Conservation (phyloP, 768 basidiomycete species). For the Psilocybe tampanensis region DNA sequence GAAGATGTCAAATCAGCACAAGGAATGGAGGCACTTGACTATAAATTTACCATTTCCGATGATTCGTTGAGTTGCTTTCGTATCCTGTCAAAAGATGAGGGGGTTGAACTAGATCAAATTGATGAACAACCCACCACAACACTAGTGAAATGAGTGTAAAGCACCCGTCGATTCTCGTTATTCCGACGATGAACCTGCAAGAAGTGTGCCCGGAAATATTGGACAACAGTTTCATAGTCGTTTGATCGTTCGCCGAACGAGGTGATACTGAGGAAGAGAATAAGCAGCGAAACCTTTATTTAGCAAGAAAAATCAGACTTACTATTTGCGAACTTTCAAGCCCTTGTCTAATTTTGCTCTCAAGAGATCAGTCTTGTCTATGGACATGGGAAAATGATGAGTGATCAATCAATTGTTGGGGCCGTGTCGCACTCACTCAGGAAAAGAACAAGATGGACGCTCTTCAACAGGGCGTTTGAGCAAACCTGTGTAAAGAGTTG, state of each 20-base stretch:
- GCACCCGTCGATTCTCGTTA: conserved; percentile 77
- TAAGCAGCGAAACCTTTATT: conserved; percentile 6
- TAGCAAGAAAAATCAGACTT: conserved; percentile 23
- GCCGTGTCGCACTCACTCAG: conserved; percentile 52
- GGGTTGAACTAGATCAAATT: not conserved
- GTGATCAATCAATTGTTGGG: conserved; percentile 4
- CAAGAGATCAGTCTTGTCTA: conserved; percentile 81
- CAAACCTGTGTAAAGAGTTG: conserved; percentile 87
- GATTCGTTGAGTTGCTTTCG: conserved; percentile 81
- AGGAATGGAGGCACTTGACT: not conserved
- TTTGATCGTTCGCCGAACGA: conserved; percentile 83
- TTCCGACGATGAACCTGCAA: conserved; percentile 79
- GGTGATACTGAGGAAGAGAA: conserved; percentile 56
- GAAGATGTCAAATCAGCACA: conserved; percentile 10
- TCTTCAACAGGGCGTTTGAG: conserved; percentile 77
- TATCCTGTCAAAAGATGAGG: conserved; percentile 51
- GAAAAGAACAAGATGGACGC: conserved; percentile 61
- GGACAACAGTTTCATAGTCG: conserved; percentile 78
- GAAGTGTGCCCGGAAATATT: conserved; percentile 89
- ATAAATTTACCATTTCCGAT: conserved; percentile 69
- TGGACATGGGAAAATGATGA: conserved; percentile 14
- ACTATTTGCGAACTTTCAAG: conserved; percentile 80
- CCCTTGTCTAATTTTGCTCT: conserved; percentile 71
- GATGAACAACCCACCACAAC: conserved; percentile 57
- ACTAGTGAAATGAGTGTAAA: conserved; percentile 82